Conservation (phyloP, 495 filamentous ascomycete species). For the Rusavskia elegans region DNA sequence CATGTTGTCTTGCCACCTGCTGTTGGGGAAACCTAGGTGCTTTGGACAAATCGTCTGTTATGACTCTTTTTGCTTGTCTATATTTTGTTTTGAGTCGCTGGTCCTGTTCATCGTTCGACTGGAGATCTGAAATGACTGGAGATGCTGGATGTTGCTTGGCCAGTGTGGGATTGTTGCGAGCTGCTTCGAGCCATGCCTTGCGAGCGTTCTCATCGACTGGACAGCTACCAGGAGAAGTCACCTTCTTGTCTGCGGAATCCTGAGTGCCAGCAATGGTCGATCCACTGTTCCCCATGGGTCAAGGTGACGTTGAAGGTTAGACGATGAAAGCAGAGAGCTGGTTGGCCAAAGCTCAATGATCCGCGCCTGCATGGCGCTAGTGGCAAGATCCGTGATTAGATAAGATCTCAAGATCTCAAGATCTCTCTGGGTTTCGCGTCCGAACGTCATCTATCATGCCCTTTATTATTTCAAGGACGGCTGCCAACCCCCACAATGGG, state of each 20-base stretch:
- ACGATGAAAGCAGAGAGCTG: not conserved
- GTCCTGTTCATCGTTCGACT: too few relatives aligned
- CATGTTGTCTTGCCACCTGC: too few relatives aligned
- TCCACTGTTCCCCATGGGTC: conserved; percentile 5
- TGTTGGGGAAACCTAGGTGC: too few relatives aligned
- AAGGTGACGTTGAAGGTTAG: not conserved
- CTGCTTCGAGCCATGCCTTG: conserved; percentile 52
- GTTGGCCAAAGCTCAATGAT: not conserved
- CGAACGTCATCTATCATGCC: too few relatives aligned
- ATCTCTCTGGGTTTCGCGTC: too few relatives aligned
- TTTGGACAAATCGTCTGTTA: too few relatives aligned
- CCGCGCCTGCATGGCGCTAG: too few relatives aligned
- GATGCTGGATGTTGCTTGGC: not conserved
- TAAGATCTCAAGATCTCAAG: not conserved
- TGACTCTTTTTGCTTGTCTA: too few relatives aligned
- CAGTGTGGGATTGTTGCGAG: conserved; percentile 17
- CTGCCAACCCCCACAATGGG: too few relatives aligned
- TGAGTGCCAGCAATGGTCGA: conserved; percentile 1
- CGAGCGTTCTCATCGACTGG: conserved; percentile 82
- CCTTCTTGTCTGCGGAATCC: conserved; percentile 11
- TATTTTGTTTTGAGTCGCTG: too few relatives aligned
- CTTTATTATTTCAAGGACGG: too few relatives aligned
- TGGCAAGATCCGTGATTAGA: not conserved
- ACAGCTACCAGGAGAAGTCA: conserved; percentile 34
- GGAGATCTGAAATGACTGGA: too few relatives aligned